These are phyloP conservation scores for Tulasnella sp. DNA, from an alignment of 768 basidiomycete genomes.

Conservation along the genomic window DNA sequence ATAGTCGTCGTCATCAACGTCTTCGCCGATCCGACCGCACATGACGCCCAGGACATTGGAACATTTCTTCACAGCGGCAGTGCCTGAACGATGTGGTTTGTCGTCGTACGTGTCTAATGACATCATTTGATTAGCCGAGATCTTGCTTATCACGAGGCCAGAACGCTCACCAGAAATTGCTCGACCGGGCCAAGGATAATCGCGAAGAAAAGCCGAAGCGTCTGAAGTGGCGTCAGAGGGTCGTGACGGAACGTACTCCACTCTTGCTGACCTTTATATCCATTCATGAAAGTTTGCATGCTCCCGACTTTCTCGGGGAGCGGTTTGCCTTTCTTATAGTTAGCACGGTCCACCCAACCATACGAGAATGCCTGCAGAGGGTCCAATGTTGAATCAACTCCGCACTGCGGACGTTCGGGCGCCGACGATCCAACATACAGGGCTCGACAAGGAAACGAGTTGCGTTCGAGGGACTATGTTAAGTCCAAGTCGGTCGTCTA, in stretches of 20 bases:
- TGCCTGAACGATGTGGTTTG: conserved; percentile 73
- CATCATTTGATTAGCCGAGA: neutral
- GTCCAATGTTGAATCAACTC: neutral
- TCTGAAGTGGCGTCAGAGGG: conserved; percentile 51
- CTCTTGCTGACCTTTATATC: conserved; percentile 63
- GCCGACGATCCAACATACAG: conserved; percentile 44
- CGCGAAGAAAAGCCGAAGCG: conserved; percentile 83
- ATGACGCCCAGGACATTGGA: conserved; percentile 70
- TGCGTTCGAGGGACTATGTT: conserved; percentile 87
- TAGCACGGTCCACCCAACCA: conserved; percentile 85
- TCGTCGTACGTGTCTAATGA: conserved; percentile 77
- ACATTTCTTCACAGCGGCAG: conserved; percentile 64
- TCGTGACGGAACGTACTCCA: neutral
- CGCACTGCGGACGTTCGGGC: neutral
- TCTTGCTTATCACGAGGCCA: neutral
- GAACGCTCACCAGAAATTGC: conserved; percentile 53
- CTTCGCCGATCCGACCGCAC: conserved; percentile 82
- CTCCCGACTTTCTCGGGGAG: conserved; percentile 89
- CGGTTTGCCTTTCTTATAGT: conserved; percentile 78
- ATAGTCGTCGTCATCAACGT: conserved; percentile 72
- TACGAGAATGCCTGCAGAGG: conserved; percentile 81
- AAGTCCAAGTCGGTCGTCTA: conserved; percentile 73
- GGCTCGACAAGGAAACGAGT: conserved; percentile 79
- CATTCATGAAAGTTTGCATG: conserved; percentile 86
- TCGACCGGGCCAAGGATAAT: conserved; percentile 86